A percentile compares a stretch with the other conserved stretches of the same genome.
Conservation (phyloP, 2,329 filamentous ascomycete genomes). For the Aspergillus puulaauensis region DNA sequence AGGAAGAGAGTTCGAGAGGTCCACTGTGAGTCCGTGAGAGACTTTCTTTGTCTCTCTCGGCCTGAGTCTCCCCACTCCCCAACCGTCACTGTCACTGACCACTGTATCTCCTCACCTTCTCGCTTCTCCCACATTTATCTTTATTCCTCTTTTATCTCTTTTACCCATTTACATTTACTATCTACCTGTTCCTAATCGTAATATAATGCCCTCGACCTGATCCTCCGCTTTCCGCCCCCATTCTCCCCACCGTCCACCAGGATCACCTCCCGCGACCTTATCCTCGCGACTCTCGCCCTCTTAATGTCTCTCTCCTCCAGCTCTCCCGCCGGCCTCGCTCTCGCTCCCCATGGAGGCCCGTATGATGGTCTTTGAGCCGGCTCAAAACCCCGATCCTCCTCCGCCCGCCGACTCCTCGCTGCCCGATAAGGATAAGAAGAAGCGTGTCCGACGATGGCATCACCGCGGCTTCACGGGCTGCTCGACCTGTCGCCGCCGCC, state of each 20-base stretch:
- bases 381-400: slow-evolving; percentile 16
- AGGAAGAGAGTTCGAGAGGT: too few species aligned
- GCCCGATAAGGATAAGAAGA: slow-evolving; percentile 27
- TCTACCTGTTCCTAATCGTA: not conserved
- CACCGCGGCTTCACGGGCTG: slow-evolving; percentile 44
- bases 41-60: too few species aligned
- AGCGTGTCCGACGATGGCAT: slow-evolving; percentile 41
- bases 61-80: too few species aligned
- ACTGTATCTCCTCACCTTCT: too few species aligned
- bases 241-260: not conserved
- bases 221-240: not conserved
- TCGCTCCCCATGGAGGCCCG: slow-evolving; percentile 29
- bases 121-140: not conserved
- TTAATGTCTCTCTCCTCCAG: slow-evolving; percentile 27
- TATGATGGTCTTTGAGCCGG: slow-evolving; percentile 21
- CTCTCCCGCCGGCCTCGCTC: slow-evolving; percentile 9
- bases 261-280: not conserved
- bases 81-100: too few species aligned
- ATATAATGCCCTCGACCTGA: not conserved
- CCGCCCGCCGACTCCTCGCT: slow-evolving; percentile 12
- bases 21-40: too few species aligned
- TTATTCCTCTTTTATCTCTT: not conserved
- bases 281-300: slow-evolving; percentile 1
- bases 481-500: slow-evolving; percentile 41
- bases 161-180: too few species aligned